Base-by-base conservation (phyloP, 2,329 filamentous ascomycete species). In the Pezicula rhizophila region DNA sequence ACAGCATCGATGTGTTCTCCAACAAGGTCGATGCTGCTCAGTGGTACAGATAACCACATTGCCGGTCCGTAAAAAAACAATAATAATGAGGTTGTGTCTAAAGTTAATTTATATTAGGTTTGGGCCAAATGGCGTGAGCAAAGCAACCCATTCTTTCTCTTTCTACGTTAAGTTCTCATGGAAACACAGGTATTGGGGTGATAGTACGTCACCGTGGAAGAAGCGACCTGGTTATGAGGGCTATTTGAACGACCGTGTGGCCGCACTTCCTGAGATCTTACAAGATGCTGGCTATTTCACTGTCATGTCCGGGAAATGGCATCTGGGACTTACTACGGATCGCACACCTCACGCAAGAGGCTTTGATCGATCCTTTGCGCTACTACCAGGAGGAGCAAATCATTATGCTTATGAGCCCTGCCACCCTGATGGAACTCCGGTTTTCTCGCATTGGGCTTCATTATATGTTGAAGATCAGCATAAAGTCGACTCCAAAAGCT, bases 1-100 rank as follows among this genome's bases (percentile, higher is more conserved):
- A 77, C 80, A 2, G 80, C 82, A 0, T 77, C 80, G 2, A 80
- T 81, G 45, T 85, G 80, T 64, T 84, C 79, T 26, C 82, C 82
- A 2, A 80, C 79, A 2, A 70, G 80, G 34, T 78, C 80, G 15
- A 85, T 85, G 81, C 74, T 85, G 55, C 77, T 84, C 72, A 82
- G 79, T 0, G 80, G 80, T 4, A 84, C 80, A 0, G 79, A 82
- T 57, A 74, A 82, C 56, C 79, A 78, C 59, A 78, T 78, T 48
- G 74, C 75, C 8, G 75, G 80, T 1, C 68, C 84, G 2, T 80
- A 79, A 2, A 79, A 53, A 77, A 80, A 64, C 80, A 76, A 47
- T 31, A 23, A 23, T 5, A 23, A 23, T 3, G 18, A 18, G 18
- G 18, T 18, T 12, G 28, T 11, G 28, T 31, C 3, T 12, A 11